A percentile compares a stretch with the other conserved stretches of the same genome.
Conservation (phyloP, 306 rosid genomes). For the Neltuma alba region DNA sequence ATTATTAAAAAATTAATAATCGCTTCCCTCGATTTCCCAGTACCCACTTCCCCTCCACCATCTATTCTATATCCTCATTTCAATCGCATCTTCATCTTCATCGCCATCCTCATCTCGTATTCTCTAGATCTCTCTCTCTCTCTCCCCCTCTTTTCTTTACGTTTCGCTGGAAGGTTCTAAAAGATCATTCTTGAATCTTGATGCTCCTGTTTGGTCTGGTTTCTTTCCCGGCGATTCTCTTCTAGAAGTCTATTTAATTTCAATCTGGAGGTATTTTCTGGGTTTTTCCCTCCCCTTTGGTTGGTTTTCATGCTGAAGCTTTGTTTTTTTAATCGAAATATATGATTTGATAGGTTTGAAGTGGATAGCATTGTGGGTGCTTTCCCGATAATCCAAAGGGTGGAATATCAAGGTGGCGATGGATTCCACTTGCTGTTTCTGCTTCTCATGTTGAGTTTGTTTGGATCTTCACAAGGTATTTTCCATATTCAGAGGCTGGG, state of each 20-base stretch:
- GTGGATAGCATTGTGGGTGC: constrained; percentile 39
- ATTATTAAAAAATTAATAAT: constrained; percentile 17
- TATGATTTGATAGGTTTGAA: constrained; percentile 14
- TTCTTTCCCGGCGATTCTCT: constrained; percentile 1
- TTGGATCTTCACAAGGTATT: not conserved
- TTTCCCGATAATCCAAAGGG: constrained; percentile 23
- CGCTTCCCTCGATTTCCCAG: constrained; percentile 40
- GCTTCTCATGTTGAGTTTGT: not conserved
- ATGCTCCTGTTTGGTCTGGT: not conserved
- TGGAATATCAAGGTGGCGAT: constrained; percentile 29
- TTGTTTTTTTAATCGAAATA: not conserved
- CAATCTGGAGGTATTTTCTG: constrained; percentile 31
- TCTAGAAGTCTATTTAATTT: not conserved
- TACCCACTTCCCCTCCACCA: constrained; percentile 41
- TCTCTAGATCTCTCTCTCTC: constrained; percentile 4
- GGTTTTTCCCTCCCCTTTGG: not conserved
- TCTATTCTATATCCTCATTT: constrained; percentile 7
- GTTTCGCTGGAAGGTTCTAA: constrained; percentile 8
- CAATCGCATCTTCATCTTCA: constrained; percentile 16
- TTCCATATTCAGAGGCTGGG: not conserved
- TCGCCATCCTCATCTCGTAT: no score
- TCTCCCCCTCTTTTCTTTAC: no score
- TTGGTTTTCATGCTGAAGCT: constrained; percentile 28
- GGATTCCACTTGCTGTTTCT: constrained; percentile 17
- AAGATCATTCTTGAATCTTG: constrained; percentile 23